Evolutionary conservation across 2,329 filamentous ascomycete genomes (phyloP), one percentile per base, ranked within the genome.

Genomic region (Diaporthe nobilis): DNA sequence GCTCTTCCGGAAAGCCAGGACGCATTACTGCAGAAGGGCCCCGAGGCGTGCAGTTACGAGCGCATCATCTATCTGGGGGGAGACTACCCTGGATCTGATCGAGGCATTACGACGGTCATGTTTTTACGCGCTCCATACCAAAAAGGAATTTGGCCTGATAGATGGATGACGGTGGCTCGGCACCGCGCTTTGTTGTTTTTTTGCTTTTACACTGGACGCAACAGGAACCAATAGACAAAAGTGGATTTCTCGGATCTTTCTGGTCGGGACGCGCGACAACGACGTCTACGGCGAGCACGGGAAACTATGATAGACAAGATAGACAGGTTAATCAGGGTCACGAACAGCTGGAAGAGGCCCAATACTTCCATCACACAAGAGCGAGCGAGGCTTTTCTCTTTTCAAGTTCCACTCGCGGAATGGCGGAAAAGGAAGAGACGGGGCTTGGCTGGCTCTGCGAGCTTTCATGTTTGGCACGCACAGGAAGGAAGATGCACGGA

Each of bases 171-270:
- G 83, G 83, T 84, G 83, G 79, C 76, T 67, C 67, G 63, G 67
- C 75, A 75, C 72, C 72, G 67, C 75, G 76, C 44, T 76, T 67
- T n/a, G 63, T 68, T 71, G 10, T 65, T 61, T 80, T 77, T 77
- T 75, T 78, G 77, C 78, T 71, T 79, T 77, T 58, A 77, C 78
- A 78, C 22, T 44, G 71, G 55, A 76, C 61, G 79, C 82, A 82
- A 81, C 80, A 81, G 81, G 80, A 82, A 81, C 80, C 81, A 86
- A 89, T 91, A 92, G 90, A 92, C 88, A 91, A 91, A 91, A 91
- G 88, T 88, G 89, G 89, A 90, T 90, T 90, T 90, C 88, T 91
- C 89, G 86, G 88, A 88, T 89, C 85, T 90, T 65, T 73, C 87
- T 88, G 85, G 87, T 87, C 83, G 79, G 75, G 78, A 77, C 78